Percentiles rank a stretch among this genome's conserved stretches.
Conservation (phyloP, 2,329 filamentous ascomycete species). For the Ceratocystiopsis minuta region DNA sequence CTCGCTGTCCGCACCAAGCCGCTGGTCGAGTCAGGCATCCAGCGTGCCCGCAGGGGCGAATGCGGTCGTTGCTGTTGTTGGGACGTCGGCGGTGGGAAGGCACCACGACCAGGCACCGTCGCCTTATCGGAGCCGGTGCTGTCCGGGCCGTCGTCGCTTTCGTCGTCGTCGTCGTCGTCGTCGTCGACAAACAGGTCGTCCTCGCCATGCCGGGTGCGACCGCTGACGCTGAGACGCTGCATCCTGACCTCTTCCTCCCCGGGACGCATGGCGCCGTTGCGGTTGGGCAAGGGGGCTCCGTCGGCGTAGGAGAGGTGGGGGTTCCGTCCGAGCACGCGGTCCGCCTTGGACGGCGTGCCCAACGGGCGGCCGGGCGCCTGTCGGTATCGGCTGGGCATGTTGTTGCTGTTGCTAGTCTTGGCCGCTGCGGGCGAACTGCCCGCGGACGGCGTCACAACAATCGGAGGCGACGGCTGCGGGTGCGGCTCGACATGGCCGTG, state of each 20-base stretch:
- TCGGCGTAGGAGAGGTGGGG: conserved; percentile 34
- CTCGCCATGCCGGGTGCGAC: no score
- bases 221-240: no score
- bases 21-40: conserved; percentile 8
- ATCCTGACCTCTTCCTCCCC: no score
- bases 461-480: background rate
- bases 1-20: conserved; percentile 5
- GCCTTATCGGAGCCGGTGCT: no score
- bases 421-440: background rate
- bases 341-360: conserved; percentile 32
- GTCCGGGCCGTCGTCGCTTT: conserved; percentile 20
- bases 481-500: conserved; percentile 2
- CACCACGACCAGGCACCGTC: background rate
- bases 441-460: conserved; percentile 3
- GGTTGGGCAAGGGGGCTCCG: conserved; percentile 3
- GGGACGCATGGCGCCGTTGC: no score
- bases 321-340: conserved; percentile 38
- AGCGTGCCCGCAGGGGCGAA: conserved; percentile 7
- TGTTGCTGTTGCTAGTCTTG: background rate
- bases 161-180: conserved; percentile 2
- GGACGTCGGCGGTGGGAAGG: no score
- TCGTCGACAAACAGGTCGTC: conserved; percentile 7
- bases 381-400: conserved; percentile 4
- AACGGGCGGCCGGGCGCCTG: background rate
- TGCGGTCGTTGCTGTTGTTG: background rate